phyloP scores from a whole-genome alignment of 129 eudicot genomes.

The Rutidosis leptorrhynchoides region DNA sequence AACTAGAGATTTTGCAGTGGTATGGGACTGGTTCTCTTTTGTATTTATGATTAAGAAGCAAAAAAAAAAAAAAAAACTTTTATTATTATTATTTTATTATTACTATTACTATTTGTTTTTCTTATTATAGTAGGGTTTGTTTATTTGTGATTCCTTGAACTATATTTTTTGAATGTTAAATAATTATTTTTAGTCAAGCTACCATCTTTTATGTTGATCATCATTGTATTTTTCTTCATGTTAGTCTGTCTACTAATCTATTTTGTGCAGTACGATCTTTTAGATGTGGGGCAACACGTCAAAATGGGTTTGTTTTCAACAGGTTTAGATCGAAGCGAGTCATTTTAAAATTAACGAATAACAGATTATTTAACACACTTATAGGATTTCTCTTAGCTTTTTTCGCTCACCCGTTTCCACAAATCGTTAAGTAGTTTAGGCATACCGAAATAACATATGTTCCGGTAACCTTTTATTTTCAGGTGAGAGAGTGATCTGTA shows the following conservation, averaged over 20 bases:
- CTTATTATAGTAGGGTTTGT: neutral
- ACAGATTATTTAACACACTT: neutral
- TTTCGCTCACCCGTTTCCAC: too few species aligned
- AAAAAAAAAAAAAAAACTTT: neutral
- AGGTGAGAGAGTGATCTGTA: too few species aligned
- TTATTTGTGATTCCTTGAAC: neutral
- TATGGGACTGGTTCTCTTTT: slow-evolving; percentile 18
- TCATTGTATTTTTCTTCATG: neutral
- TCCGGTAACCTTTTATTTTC: too few species aligned
- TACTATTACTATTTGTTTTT: neutral
- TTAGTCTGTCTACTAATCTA: neutral
- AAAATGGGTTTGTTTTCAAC: neutral
- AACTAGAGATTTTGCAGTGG: slow-evolving; percentile 4
- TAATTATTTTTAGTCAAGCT: neutral
- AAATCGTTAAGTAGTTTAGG: too few species aligned
- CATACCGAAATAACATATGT: too few species aligned
- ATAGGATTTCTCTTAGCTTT: too few species aligned
- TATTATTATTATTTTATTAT: slow-evolving; percentile 14
- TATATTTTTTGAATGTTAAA: neutral
- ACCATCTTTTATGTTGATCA: neutral
- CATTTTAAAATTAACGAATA: too few species aligned
- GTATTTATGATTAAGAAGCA: slow-evolving; percentile 30
- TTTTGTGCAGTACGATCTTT: neutral
- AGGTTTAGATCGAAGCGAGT: neutral
- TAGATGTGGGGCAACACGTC: neutral